Evolutionary conservation across 2,329 filamentous ascomycete species (phyloP).

Genomic region (Mariannaea sp.): DNA sequence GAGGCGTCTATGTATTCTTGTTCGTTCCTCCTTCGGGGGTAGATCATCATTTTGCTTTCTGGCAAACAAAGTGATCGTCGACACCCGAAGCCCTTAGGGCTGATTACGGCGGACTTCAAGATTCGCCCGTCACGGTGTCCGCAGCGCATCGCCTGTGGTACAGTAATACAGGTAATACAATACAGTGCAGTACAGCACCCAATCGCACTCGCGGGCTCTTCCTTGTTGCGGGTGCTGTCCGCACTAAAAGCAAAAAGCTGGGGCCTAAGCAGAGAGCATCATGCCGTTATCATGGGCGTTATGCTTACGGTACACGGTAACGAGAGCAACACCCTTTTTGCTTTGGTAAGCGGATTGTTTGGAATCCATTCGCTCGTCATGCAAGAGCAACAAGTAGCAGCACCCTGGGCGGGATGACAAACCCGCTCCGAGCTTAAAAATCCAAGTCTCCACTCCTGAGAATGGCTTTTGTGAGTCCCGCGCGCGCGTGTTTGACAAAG

Average conservation of each 20-base stretch:
- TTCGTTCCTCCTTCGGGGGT: not conserved
- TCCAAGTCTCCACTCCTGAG: slow-evolving; percentile 6
- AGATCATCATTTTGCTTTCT: not conserved
- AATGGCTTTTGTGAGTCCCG: not conserved
- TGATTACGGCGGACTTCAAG: slow-evolving; percentile 21
- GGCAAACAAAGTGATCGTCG: not conserved
- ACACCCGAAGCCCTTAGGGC: slow-evolving; percentile 25
- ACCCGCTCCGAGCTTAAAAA: slow-evolving; percentile 27
- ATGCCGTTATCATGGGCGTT: slow-evolving; percentile 17
- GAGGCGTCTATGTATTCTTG: no score
- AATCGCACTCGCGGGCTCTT: no score
- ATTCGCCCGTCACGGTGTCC: slow-evolving; percentile 4
- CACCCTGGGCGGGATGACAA: slow-evolving; percentile 23
- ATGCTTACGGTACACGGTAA: not conserved
- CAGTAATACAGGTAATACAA: no score
- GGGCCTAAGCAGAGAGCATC: not conserved
- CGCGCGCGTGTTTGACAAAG: slow-evolving; percentile 18
- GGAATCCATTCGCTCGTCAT: slow-evolving; percentile 15
- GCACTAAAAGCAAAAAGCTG: not conserved
- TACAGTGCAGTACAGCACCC: no score
- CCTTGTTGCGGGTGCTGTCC: no score
- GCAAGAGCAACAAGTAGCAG: no score
- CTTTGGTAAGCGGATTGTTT: slow-evolving; percentile 35
- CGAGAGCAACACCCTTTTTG: slow-evolving; percentile 1
- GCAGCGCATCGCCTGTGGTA: no score